Percentiles rank a stretch among this genome's conserved stretches.
These are phyloP conservation scores for Neurospora sp. DNA, from an alignment of 495 filamentous ascomycete species.

Conservation along the genomic window DNA sequence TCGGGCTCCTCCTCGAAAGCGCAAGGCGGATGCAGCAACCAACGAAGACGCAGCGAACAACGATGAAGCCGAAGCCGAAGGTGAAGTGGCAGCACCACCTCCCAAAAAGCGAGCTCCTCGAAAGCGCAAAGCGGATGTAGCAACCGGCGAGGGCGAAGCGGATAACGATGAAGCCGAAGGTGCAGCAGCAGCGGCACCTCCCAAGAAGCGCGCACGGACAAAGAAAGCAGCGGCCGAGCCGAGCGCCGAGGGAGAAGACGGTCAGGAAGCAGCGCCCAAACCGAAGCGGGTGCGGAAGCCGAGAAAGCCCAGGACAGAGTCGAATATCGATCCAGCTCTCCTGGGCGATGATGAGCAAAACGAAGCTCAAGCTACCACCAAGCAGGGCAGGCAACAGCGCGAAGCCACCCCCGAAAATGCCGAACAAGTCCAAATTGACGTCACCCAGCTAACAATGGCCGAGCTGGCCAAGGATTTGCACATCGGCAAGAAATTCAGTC, in stretches of 20 bases:
- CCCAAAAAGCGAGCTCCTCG: slow-evolving; percentile 5
- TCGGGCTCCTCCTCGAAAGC: slow-evolving; percentile 4
- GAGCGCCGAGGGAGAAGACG: not conserved
- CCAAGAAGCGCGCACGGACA: slow-evolving; percentile 11
- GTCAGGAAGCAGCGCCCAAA: not conserved
- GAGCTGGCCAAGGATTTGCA: slow-evolving; percentile 68
- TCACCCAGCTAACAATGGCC: slow-evolving; percentile 64
- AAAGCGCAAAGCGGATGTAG: slow-evolving; percentile 9
- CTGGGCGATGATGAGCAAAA: slow-evolving; percentile 8
- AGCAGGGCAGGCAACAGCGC: slow-evolving; percentile 19
- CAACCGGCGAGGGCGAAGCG: not conserved
- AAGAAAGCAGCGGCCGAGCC: slow-evolving; percentile 2
- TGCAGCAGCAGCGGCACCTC: not conserved
- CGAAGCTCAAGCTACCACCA: slow-evolving; percentile 13
- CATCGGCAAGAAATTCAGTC: slow-evolving; percentile 72
- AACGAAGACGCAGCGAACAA: not conserved
- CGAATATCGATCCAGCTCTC: not conserved
- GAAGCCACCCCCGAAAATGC: slow-evolving; percentile 64
- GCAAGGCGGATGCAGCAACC: not conserved
- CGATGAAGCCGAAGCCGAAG: not conserved
- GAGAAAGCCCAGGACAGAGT: not conserved
- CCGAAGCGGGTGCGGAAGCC: not conserved
- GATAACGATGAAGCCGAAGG: slow-evolving; percentile 7
- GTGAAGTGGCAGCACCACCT: not conserved
- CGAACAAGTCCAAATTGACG: slow-evolving; percentile 59